phyloP scores from a whole-genome alignment of 441 rosid species.

The Pelargonium cotyledonis region DNA sequence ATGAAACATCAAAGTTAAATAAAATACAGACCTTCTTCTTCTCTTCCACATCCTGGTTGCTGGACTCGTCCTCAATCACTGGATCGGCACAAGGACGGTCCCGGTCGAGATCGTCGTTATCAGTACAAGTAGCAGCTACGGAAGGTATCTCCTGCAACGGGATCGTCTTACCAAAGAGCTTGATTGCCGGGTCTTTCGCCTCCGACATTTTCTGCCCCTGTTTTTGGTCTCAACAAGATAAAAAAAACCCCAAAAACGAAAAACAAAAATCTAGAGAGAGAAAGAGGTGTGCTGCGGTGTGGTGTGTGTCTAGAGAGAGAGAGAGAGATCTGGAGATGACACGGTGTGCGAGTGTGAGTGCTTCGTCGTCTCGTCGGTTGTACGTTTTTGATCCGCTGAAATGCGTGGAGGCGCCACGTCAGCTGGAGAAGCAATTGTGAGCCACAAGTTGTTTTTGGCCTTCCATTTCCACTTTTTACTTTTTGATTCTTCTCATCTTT shows the following conservation, averaged over 20 bases:
- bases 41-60: no score
- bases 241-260: no score
- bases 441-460: slow-evolving; percentile 75
- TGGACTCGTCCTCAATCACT: no score
- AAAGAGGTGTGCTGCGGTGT: background rate
- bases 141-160: slow-evolving; percentile 27
- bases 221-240: background rate
- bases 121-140: background rate
- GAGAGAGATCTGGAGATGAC: slow-evolving; percentile 10
- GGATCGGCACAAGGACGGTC: slow-evolving; percentile 18
- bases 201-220: slow-evolving; percentile 38
- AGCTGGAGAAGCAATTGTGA: slow-evolving; percentile 36
- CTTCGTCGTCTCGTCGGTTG: slow-evolving; percentile 25
- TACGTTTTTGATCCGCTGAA: slow-evolving; percentile 42
- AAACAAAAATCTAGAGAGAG: background rate
- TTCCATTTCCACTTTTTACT: slow-evolving; percentile 25
- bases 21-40: no score
- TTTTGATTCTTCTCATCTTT: slow-evolving; percentile 17
- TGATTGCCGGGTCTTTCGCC: slow-evolving; percentile 59
- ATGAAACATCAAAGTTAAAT: no score
- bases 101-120: slow-evolving; percentile 29
- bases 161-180: slow-evolving; percentile 65
- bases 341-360: slow-evolving; percentile 11
- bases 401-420: slow-evolving; percentile 52
- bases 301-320: background rate